Evolutionary conservation across 352 stramenopile genomes (phyloP).

Genomic region (Phytophthora pseudosyringae): DNA sequence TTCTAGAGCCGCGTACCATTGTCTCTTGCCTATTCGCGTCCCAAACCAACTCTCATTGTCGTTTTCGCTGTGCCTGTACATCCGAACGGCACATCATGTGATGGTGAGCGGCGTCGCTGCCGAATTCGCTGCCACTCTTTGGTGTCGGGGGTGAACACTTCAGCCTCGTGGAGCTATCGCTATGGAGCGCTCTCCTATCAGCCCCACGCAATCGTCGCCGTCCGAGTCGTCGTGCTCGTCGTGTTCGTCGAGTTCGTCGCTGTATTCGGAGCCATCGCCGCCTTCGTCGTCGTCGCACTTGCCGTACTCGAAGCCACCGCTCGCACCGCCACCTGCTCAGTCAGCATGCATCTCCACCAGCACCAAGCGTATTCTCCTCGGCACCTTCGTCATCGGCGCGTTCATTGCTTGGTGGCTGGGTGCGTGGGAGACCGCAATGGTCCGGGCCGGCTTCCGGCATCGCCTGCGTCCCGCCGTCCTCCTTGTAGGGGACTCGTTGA

Average conservation of each 20-base stretch:
- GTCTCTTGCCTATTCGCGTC: too few species aligned
- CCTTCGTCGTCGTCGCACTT: not conserved
- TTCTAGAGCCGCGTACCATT: too few species aligned
- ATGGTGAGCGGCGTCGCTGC: slow-evolving; percentile 11
- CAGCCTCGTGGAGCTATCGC: not conserved
- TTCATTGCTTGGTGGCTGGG: slow-evolving; percentile 31
- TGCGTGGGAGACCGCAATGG: slow-evolving; percentile 17
- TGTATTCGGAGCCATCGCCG: not conserved
- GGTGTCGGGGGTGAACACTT: not conserved
- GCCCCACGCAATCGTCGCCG: not conserved
- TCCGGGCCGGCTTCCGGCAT: slow-evolving; percentile 2
- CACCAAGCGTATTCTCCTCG: slow-evolving; percentile 22
- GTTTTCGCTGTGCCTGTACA: too few species aligned
- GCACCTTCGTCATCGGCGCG: slow-evolving; percentile 18
- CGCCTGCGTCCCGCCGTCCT: slow-evolving; percentile 38
- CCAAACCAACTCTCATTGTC: too few species aligned
- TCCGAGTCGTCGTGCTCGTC: slow-evolving; percentile 4
- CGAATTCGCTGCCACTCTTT: slow-evolving; percentile 2
- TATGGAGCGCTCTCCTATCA: slow-evolving; percentile 1
- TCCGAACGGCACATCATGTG: slow-evolving; percentile 8
- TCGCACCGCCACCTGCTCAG: not conserved
- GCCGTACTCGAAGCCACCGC: not conserved
- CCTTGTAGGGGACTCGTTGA: slow-evolving; percentile 65
- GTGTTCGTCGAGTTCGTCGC: not conserved
- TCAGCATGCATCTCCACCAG: slow-evolving; percentile 5